Base-by-base conservation (phyloP, 2,329 filamentous ascomycete genomes). In the Ceratocystiopsis minuta region DNA sequence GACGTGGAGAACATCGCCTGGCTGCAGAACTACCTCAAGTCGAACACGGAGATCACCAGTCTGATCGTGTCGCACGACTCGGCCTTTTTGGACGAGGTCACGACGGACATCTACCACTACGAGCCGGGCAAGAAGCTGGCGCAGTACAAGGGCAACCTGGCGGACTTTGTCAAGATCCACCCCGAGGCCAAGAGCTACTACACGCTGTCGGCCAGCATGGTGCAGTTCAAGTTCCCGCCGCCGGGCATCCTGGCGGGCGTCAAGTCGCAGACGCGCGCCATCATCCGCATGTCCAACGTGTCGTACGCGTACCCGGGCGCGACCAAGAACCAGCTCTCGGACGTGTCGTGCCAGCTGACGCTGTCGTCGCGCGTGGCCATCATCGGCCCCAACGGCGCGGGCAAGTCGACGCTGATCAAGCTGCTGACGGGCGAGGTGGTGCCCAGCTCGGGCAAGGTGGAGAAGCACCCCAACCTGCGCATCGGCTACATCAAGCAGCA, bases 401-500 rank as follows among this genome's bases (percentile, higher is more conserved):
- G 90, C 57, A 98, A 98, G 64, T 95, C 88, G 13, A 98, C 90
- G 0, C 75, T 98, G 48, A 95, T 98, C 66, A 98, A 98, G 68
- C 70, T 98, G 46, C 70, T 98, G 45, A 98, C 90, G 12, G 90
- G 88, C 51, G 90, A 96, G 60, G 75, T 78, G 16, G 79, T 95
- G 50, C 90, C 84, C 15, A 80, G 80, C 48, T 62, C 63, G 16
- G 90, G 90, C 48, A 84, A 78, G 57, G 90, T 98, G 18, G 87
- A 96, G 69, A 96, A 96, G 69, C 90, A 98, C 60, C 90, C 90
- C 51, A 98, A 98, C 60, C 65, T 98, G 55, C 87, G 90, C 70
- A 95, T 98, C 54, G 90, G 90, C 42, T 98, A 98, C 68, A 96
- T 98, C 67, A 96, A 96, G 68, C 90, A 98, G 67, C 90, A 98